Base-by-base conservation (phyloP, 2,329 filamentous ascomycete species). In the Orbilia ellipsospora region DNA sequence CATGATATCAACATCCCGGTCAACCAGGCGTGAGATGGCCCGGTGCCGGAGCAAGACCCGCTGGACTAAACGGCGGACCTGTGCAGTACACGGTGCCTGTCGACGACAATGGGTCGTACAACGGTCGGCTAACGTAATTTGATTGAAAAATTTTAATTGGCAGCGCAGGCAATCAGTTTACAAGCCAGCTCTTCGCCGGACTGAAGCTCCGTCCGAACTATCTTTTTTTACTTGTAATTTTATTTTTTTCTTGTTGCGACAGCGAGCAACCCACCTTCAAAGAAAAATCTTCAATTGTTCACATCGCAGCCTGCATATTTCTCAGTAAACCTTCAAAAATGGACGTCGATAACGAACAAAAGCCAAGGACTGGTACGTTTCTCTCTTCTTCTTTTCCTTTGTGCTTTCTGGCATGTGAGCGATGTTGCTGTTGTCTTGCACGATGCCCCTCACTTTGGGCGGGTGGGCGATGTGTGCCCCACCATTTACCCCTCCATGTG, bases 401-500 rank as follows among this genome's bases (percentile, higher is more conserved):
- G 36, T 16, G 2, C 48, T 52, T 40, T 36, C 31, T 36, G 5
- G 31, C 31, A 36, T 36, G 31, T 36, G 31, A 36, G 16, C 18
- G 23, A 18, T 45, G 42, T 18, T 16, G 23, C 15, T 18, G 45
- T 45, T 20, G 48, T 26, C 5, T 28, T 15, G 28, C 42, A 50
- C 40, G 56, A 62, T 73, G 61, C 69, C 61, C 69, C 61, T 66
- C 69, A 62, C 66, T 61, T 45, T 36, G 31, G 6, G 31, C 31
- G 31, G 56, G 18, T 12, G 50, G 31, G 56, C 44, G 13, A 54
- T 20, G 26, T 26, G 26, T 52, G 67, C 67, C 67, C 67, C 67
- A 65, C 67, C 60, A 72, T 60, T 36, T 45, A 48, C 70, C 70
- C 70, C 70, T 74, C 70, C 70, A 74, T 73, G 60, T 72, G 67